Conservation (phyloP, 2,329 filamentous ascomycete genomes). For the Phyllosticta citriasiana region DNA sequence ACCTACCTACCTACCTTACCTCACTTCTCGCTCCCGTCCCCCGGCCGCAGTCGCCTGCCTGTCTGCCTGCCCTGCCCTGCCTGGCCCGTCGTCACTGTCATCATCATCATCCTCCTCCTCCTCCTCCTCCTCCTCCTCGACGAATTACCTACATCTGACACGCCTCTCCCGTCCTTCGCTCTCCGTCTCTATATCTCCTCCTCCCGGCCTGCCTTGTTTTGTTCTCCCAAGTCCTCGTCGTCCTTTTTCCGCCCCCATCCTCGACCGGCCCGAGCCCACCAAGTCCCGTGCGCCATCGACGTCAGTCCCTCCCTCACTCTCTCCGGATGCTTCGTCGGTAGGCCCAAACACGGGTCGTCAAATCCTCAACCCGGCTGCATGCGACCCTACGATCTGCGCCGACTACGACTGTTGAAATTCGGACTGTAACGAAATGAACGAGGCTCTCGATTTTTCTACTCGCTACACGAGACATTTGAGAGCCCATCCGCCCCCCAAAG, state of each 20-base stretch:
- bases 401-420: conserved; percentile 2
- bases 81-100: not conserved
- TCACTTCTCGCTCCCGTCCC: no score
- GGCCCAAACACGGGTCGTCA: conserved; percentile 12
- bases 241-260: not conserved
- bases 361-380: conserved; percentile 3
- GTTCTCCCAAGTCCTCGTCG: not conserved
- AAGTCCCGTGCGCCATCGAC: not conserved
- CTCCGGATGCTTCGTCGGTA: not conserved
- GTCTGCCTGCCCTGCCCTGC: no score
- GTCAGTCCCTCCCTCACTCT: not conserved
- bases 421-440: conserved; percentile 9
- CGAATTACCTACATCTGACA: not conserved
- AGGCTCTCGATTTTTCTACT: not conserved
- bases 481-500: not conserved
- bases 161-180: conserved; percentile 2
- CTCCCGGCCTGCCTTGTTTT: not conserved
- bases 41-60: no score
- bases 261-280: not conserved
- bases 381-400: not conserved
- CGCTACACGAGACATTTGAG: not conserved
- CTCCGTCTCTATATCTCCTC: not conserved
- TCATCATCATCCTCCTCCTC: not conserved
- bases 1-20: no score
- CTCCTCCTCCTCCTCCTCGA: no score